These are phyloP conservation scores for Scortechinia acanthostroma DNA, from an alignment of 2,329 filamentous ascomycete species.

Conservation along the genomic window DNA sequence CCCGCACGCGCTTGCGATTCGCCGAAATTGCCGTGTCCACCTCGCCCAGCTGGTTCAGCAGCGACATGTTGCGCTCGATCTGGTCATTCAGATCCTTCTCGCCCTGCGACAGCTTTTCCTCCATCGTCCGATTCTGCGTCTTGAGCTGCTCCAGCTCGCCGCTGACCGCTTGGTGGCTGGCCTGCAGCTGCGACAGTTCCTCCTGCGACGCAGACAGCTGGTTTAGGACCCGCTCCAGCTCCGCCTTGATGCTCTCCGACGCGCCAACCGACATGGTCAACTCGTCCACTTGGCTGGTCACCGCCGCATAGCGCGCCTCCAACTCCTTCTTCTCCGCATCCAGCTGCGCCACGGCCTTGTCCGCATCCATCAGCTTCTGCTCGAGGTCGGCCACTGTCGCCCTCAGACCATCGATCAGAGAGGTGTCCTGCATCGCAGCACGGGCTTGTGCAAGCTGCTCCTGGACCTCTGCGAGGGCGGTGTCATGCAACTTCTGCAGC, in stretches of 20 bases:
- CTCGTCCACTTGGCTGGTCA: background rate
- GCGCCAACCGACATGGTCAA: background rate
- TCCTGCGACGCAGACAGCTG: background rate
- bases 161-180: background rate
- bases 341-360: background rate
- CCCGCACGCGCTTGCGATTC: slow-evolving; percentile 21
- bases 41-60: slow-evolving; percentile 25
- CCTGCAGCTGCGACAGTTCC: background rate
- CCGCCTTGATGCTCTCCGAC: background rate
- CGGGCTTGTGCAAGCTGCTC: slow-evolving; percentile 22
- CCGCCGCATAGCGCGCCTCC: background rate
- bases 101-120: slow-evolving; percentile 19
- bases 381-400: background rate
- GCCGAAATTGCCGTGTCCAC: slow-evolving; percentile 21
- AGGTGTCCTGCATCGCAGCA: slow-evolving; percentile 22
- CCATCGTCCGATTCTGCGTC: slow-evolving; percentile 16
- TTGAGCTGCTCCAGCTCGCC: slow-evolving; percentile 6
- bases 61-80: slow-evolving; percentile 27
- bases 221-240: background rate
- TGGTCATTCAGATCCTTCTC: slow-evolving; percentile 25
- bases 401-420: slow-evolving; percentile 18
- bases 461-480: slow-evolving; percentile 17
- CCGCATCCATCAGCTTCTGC: background rate
- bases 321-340: background rate
- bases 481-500: slow-evolving; percentile 22